Conservation (phyloP, 129 eudicot species). For the Centella asiatica region DNA sequence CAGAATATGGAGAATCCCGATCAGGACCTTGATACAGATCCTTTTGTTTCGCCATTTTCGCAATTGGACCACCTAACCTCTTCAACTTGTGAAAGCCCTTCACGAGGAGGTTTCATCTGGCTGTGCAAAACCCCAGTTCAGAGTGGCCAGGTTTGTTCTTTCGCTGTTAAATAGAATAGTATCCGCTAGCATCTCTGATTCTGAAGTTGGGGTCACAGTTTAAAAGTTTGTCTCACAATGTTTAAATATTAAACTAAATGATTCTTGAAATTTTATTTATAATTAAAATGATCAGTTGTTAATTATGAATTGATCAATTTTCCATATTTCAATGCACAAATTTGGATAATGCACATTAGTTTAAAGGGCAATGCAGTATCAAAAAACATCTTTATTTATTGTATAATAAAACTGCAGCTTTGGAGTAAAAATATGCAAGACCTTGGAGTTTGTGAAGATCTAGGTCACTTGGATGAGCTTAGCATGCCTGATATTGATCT, state of each 20-base stretch:
- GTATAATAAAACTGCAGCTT: constrained; percentile 30
- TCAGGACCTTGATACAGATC: constrained; percentile 25
- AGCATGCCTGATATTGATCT: constrained; percentile 75
- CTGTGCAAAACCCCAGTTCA: constrained; percentile 44
- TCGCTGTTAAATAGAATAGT: neutral
- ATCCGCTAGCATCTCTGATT: neutral
- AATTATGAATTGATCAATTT: no score
- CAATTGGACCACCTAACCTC: constrained; percentile 39
- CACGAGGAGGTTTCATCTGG: constrained; percentile 60
- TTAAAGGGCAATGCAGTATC: neutral
- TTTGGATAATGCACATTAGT: neutral
- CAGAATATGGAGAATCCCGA: constrained; percentile 14
- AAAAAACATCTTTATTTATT: neutral
- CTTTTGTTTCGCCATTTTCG: constrained; percentile 33
- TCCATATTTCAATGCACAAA: neutral
- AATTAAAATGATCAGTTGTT: neutral
- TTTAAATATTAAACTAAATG: neutral
- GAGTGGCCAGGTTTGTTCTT: constrained; percentile 48
- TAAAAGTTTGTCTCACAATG: neutral
- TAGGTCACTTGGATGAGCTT: constrained; percentile 45
- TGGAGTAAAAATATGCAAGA: constrained; percentile 94
- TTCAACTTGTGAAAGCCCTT: constrained; percentile 23
- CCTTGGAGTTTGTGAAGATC: constrained; percentile 82
- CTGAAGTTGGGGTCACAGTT: no score
- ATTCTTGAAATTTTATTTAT: neutral